Evolutionary conservation across 257 asterid genomes (phyloP).

Genomic region (Anisodus acutangulus): DNA sequence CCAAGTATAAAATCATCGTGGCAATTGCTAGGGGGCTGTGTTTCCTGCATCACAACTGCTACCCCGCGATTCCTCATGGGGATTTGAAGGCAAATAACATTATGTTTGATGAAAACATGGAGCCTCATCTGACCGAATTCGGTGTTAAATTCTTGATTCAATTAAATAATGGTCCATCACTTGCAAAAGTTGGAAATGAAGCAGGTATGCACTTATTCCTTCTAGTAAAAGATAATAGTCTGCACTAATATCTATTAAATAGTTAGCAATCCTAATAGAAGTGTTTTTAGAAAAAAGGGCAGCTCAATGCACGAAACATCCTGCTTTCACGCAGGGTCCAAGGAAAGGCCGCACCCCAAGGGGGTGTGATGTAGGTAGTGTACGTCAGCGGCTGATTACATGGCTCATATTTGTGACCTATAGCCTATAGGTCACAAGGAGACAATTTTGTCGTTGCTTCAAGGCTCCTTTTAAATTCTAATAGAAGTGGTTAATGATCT

Average conservation of each 20-base stretch:
- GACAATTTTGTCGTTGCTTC: background rate
- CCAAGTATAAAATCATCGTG: conserved; percentile 56
- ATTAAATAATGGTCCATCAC: conserved; percentile 34
- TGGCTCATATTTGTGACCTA: background rate
- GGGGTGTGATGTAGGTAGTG: background rate
- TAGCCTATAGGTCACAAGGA: too few species aligned
- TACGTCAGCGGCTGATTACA: background rate
- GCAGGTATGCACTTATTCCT: conserved; percentile 52
- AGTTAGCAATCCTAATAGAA: background rate
- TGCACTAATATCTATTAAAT: background rate
- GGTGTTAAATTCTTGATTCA: conserved; percentile 62
- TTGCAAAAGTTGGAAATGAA: conserved; percentile 42
- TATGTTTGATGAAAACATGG: conserved; percentile 84
- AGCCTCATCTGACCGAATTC: conserved; percentile 77
- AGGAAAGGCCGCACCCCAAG: background rate
- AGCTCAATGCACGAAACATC: background rate
- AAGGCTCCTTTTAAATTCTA: background rate
- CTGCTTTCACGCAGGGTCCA: too few species aligned
- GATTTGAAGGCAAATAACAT: conserved; percentile 65
- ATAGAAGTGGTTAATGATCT: background rate
- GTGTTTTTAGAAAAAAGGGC: background rate
- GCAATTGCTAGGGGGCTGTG: conserved; percentile 76
- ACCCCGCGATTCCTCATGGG: conserved; percentile 87
- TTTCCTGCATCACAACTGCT: conserved; percentile 81
- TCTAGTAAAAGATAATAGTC: background rate